phyloP scores from a whole-genome alignment of 2,329 filamentous ascomycete genomes.

The Ascosphaera aggregata region DNA sequence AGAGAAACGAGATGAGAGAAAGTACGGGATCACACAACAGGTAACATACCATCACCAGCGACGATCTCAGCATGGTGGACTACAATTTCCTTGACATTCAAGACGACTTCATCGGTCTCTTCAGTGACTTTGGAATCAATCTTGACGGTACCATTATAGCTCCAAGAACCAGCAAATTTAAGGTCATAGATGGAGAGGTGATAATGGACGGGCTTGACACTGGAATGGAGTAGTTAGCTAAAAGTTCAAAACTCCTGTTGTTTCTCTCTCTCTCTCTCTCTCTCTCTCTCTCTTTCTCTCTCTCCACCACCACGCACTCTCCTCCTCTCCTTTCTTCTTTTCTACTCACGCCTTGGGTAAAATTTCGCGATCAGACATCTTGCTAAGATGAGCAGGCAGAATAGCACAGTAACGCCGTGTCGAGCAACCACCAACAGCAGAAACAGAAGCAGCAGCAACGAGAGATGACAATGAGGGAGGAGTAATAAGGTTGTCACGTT shows the following conservation, averaged over 20 bases:
- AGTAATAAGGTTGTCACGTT: not conserved
- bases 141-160: conserved; percentile 64
- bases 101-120: conserved; percentile 48
- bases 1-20: not conserved
- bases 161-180: conserved; percentile 47
- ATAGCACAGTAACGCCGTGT: not conserved
- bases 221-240: conserved; percentile 10
- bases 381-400: not conserved
- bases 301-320: too few relatives aligned
- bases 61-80: conserved; percentile 34
- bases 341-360: not conserved
- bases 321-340: too few relatives aligned
- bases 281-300: too few relatives aligned
- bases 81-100: conserved; percentile 72
- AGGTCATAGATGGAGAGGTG: conserved; percentile 58
- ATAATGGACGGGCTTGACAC: conserved; percentile 71
- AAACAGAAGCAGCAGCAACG: not conserved
- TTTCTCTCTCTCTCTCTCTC: too few relatives aligned
- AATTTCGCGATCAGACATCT: not conserved
- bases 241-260: not conserved
- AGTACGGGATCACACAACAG: not conserved
- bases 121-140: conserved; percentile 54
- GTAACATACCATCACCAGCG: conserved; percentile 12
- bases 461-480: not conserved
- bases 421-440: not conserved